Base-by-base conservation (phyloP, 192 early-diverging fungal species). In the Phlyctochytrium planicorne region DNA sequence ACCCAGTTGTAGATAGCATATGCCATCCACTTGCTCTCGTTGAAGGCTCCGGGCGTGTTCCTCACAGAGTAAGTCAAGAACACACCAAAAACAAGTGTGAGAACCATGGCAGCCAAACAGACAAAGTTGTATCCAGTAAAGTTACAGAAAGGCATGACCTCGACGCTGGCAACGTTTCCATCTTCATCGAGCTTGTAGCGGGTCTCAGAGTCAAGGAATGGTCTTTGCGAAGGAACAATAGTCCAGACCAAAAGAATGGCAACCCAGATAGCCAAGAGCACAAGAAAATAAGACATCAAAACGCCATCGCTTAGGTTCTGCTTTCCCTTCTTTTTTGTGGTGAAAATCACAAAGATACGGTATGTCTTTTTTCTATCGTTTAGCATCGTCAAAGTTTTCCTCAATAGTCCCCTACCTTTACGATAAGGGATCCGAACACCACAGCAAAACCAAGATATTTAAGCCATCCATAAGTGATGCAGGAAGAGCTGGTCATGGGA, bases 1-100 rank as follows among this genome's bases (percentile, higher is more conserved):
- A 57, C 55, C 55, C 55, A 57, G 55, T 57, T 57, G 55, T 57
- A 57, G 6, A 29, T 57, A 6, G 55, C 55, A 14, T 25, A 25
- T 10, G 55, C 16, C 20, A 57, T 57, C 55, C 55, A 57, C 27
- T 57, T 57, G 16, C 20, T 25, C 55, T 57, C 55, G 55, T 57
- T 57, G 27, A 57, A 57, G 14, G 55, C 55, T 6, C 55, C 27
- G 25, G 55, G 55, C 55, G 55, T 25, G 25, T 25, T 25, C 6
- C 55, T 14, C 14, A 57, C 27, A 10, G 27, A 29, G 25, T 57
- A 57, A 6, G 55, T 57, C 20, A 57, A 29, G 55, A 14, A 14
- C 20, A 29, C 55, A 27, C 55, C 55, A 29, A 57, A 6, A 27
- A 27, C 55, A 20, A 57, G 25, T 6, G 55, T 57, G 12, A 57